Evolutionary conservation across 2,329 filamentous ascomycete genomes (phyloP), one percentile per base, ranked within the genome.

Genomic region (Xylaria sp.): DNA sequence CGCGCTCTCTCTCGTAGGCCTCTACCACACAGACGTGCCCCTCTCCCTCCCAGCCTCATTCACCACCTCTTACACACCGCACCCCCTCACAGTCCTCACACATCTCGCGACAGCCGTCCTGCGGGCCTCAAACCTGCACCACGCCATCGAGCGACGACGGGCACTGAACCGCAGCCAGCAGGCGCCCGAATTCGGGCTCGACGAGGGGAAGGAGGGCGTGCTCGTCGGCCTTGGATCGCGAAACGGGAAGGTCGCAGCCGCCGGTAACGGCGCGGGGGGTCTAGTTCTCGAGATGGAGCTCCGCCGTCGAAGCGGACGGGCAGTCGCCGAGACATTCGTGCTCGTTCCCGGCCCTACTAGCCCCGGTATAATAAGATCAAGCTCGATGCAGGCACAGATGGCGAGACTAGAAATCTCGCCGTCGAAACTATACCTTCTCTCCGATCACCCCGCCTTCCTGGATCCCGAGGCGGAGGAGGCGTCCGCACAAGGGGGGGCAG

Each of bases 61-160:
- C 38, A 73, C 75, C 57, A 66, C 77, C 42, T 86, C 80, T 75
- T 90, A 93, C 80, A 82, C 87, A 20, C 93, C 94, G 0, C 82
- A 88, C 33, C 89, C 93, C 0, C 84, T 97, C 13, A 89, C 89
- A 1, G 83, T 94, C 0, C 84, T 98, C 26, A 88, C 86, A 54
- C 97, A 97, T 80, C 89, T 97, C 66, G 93, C 94, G n/a, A 99
- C 96, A 3, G 91, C 93, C 3, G 87, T 98, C 62, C 85, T 98
- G 67, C 89, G 88, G 4, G 84, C 92, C 0, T 89, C 91, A 46
- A 92, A 89, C 15, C 86, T 97, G 46, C 83, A 88, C 7, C 93
- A 97, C 73, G 87, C 92, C 51, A 85, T 96, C 5, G 89, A 90
- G 36, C 86, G 87, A 44, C 93, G 93, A 77, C 87, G 86, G n/a